A percentile compares a stretch with the other conserved stretches of the same genome.
Conservation (phyloP, 2,329 filamentous ascomycete species). For the Podosphaera leucotricha region DNA sequence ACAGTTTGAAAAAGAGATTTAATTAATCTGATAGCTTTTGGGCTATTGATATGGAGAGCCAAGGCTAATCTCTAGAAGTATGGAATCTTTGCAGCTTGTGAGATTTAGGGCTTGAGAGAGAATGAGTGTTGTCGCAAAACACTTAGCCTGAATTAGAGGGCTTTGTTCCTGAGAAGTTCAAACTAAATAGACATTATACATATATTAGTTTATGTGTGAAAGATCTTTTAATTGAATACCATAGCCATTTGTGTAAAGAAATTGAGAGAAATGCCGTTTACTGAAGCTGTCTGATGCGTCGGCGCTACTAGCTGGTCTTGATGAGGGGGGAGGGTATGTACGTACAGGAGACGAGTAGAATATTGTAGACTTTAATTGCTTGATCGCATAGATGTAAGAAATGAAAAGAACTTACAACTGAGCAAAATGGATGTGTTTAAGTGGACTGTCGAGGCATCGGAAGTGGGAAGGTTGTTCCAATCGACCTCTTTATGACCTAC, state of each 20-base stretch:
- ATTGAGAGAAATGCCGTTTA: neutral
- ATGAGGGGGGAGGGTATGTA: conserved; percentile 5
- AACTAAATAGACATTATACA: conserved; percentile 6
- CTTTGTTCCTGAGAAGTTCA: conserved; percentile 4
- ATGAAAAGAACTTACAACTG: conserved; percentile 13
- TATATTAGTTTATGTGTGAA: conserved; percentile 5
- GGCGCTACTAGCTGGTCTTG: conserved; percentile 11
- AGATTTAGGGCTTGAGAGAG: neutral
- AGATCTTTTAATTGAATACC: neutral
- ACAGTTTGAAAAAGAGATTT: conserved; percentile 4
- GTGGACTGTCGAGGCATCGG: conserved; percentile 16
- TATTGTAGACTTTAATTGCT: conserved; percentile 6
- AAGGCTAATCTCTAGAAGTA: neutral
- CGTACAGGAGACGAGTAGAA: conserved; percentile 3
- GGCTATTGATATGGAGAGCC: neutral
- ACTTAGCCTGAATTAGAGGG: conserved; percentile 8
- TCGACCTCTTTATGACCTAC: conserved; percentile 10
- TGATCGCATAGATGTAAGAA: conserved; percentile 15
- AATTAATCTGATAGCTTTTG: neutral
- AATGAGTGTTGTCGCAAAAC: conserved; percentile 12
- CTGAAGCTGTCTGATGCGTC: conserved; percentile 1
- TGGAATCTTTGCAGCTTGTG: neutral
- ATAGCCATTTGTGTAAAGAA: neutral
- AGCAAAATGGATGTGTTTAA: conserved; percentile 12
- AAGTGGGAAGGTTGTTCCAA: conserved; percentile 11